phyloP scores from a whole-genome alignment of 2,329 filamentous ascomycete genomes.

The Calonectria hongkongensis region DNA sequence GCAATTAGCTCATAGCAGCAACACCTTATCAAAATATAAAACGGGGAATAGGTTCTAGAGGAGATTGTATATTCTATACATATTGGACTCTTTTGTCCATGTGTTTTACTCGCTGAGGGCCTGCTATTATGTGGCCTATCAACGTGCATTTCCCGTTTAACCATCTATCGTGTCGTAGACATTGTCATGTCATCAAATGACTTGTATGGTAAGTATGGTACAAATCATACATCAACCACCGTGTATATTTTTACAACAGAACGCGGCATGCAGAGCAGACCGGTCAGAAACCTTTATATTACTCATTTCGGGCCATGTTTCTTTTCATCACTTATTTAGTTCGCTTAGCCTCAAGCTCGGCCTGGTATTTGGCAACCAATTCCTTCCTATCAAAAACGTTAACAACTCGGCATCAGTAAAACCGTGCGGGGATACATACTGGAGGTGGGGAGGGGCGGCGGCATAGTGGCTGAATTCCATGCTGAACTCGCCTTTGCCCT shows the following conservation, averaged over 20 bases:
- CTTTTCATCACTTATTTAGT: conserved; percentile 65
- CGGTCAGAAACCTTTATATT: conserved; percentile 35
- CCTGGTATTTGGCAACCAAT: conserved; percentile 74
- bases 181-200: conserved; percentile 40
- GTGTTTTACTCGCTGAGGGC: conserved; percentile 22
- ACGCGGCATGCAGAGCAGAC: conserved; percentile 33
- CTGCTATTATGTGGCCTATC: conserved; percentile 23
- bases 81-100: conserved; percentile 42
- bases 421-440: conserved; percentile 75
- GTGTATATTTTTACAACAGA: conserved; percentile 48
- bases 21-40: conserved; percentile 32
- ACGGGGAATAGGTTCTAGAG: conserved; percentile 42
- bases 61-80: conserved; percentile 51
- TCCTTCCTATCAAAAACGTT: conserved; percentile 68
- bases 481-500: conserved; percentile 98
- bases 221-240: conserved; percentile 51
- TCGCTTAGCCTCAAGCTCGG: conserved; percentile 75
- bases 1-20: neutral
- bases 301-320: conserved; percentile 28
- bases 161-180: conserved; percentile 45
- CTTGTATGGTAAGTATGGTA: conserved; percentile 52
- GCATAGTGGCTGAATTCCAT: conserved; percentile 99
- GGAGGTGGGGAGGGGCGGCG: conserved; percentile 88
- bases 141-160: neutral
- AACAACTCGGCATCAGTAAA: conserved; percentile 13